Conservation (phyloP, 2,329 filamentous ascomycete species). For the Aspergillus neoniger region DNA sequence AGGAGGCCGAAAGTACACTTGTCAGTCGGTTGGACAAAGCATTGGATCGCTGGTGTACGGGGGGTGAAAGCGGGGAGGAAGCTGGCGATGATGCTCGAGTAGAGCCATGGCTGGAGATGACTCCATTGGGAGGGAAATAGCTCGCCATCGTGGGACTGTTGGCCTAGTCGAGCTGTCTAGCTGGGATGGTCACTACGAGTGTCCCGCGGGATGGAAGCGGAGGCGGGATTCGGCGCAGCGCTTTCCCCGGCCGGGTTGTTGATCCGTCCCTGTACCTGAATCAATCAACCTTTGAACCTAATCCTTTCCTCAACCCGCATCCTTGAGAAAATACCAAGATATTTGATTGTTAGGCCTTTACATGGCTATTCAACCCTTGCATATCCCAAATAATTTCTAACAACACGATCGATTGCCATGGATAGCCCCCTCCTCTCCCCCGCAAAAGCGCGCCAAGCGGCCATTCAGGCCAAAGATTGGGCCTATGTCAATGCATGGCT, state of each 20-base stretch:
- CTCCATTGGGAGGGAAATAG: constrained; percentile 33
- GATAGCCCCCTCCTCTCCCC: constrained; percentile 58
- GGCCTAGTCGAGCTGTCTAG: constrained; percentile 4
- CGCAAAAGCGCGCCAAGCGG: constrained; percentile 70
- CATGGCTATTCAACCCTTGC: background rate
- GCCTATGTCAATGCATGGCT: constrained; percentile 85
- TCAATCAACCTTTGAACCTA: background rate
- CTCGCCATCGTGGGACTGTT: constrained; percentile 34
- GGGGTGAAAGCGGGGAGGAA: constrained; percentile 34
- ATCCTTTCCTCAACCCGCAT: background rate
- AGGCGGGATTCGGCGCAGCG: constrained; percentile 4
- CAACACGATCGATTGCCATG: constrained; percentile 18
- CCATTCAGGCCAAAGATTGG: constrained; percentile 87
- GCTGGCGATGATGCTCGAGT: constrained; percentile 26
- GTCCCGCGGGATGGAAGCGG: constrained; percentile 22
- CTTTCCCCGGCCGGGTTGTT: background rate
- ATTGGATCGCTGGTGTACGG: constrained; percentile 49
- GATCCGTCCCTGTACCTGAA: background rate
- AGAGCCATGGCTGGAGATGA: constrained; percentile 25
- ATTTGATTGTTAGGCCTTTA: background rate
- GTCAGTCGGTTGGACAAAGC: constrained; percentile 81
- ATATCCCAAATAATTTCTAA: constrained; percentile 11
- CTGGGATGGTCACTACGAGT: constrained; percentile 19
- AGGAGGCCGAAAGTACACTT: constrained; percentile 84
- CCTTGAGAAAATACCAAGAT: too few relatives aligned